A percentile compares a stretch with the other conserved stretches of the same genome.
phyloP scores from a whole-genome alignment of 257 asterid genomes.

The Solanum ossicruentum region DNA sequence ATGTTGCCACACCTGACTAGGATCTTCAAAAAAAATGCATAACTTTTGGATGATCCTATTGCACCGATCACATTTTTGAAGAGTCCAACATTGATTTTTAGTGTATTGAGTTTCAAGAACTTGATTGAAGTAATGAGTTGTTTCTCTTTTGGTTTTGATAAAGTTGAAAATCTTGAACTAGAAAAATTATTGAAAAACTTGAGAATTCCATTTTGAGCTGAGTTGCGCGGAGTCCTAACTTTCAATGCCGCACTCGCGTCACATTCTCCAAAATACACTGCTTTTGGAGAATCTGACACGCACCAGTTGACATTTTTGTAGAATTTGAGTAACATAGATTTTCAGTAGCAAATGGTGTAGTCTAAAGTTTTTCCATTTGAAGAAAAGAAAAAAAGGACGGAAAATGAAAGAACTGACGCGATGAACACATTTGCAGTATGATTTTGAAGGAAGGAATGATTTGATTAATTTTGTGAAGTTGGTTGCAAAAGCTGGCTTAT shows the following conservation, averaged over 20 bases:
- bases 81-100: background rate
- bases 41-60: background rate
- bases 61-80: background rate
- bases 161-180: background rate
- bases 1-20: background rate
- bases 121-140: background rate
- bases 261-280: too few species aligned
- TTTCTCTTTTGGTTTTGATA: background rate
- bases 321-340: too few species aligned
- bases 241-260: too few species aligned
- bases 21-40: background rate
- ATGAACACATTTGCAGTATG: slow-evolving; percentile 40
- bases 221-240: too few species aligned
- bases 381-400: background rate
- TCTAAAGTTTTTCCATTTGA: background rate
- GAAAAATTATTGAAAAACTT: background rate
- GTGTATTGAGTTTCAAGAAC: background rate
- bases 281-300: too few species aligned
- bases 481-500: slow-evolving; percentile 63
- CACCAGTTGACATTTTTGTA: too few species aligned
- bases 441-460: slow-evolving; percentile 74
- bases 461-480: slow-evolving; percentile 65
- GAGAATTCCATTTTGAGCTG: background rate
- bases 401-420: slow-evolving; percentile 10
- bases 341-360: background rate